Evolutionary conservation across 768 basidiomycete species (phyloP), one percentile per base, ranked within the genome.

Genomic region (Termitomyces sp.): DNA sequence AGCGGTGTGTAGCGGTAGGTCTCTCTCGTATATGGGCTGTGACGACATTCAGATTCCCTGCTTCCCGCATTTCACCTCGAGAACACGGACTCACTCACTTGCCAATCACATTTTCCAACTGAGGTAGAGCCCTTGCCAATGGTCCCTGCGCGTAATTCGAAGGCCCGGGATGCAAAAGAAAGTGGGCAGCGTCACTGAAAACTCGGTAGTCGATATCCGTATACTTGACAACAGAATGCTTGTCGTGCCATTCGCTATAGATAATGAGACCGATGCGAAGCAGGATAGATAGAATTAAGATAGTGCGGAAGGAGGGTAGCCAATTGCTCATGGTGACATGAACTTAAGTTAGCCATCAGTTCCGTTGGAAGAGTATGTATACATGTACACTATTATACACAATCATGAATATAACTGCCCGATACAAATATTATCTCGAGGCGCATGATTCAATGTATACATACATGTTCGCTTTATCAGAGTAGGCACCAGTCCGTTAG

Each of bases 121-220:
- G 59, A 20, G 72, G 74, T 41, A 88, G 61, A 27, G 82, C 77
- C 12, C 23, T 41, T 16, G 42, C 25, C 16, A 63, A 27, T 12
- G 57, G 62, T 10, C 94, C 94, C 57, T 78, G 76, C 18, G 88
- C 91, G 22, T 57, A 60, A 63, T 86, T 88, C 25, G 59, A 68
- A 38, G 75, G 66, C n/a, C 70, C 62, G 35, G 85, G 80, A 43
- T 76, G 64, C 25, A 83, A 67, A 31, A 91, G 64, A 65, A 91
- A 92, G 39, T 72, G 74, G 1, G 94, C 86, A 4, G 97, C 97
- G 68, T 98, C 96, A 43, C 83, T 89, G 75, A 98, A 97, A 62
- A 99, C 96, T 35, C 85, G 81, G 70, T 98, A 98, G 71, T 99
- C 97, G 60, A 98, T 79, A 70, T 99, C 97, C n/a, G 97, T 98